These are phyloP conservation scores for Avena eriantha DNA, from an alignment of 176 grass and related monocot species.

Conservation along the genomic window DNA sequence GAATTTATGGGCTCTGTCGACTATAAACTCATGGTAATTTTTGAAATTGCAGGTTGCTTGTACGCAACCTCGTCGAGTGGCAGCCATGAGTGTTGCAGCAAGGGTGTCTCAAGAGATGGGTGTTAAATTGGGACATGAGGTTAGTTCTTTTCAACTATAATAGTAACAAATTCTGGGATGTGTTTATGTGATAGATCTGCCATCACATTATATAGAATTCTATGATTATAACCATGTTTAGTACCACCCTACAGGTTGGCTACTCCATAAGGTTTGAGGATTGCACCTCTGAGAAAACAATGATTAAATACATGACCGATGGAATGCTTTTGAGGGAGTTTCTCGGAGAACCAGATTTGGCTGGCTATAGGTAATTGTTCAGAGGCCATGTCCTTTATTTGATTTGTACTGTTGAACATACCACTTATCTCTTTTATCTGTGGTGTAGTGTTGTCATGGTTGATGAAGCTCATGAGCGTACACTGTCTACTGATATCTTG, in stretches of 20 bases:
- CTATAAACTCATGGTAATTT: slow-evolving; percentile 18
- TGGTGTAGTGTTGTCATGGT: slow-evolving; percentile 85
- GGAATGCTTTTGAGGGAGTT: slow-evolving; percentile 96
- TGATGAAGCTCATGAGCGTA: slow-evolving; percentile 96
- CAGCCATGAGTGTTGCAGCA: slow-evolving; percentile 95
- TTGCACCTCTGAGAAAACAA: slow-evolving; percentile 95
- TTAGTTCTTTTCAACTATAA: slow-evolving; percentile 38
- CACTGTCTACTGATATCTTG: slow-evolving; percentile 94
- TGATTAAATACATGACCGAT: slow-evolving; percentile 99
- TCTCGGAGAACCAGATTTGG: slow-evolving; percentile 94
- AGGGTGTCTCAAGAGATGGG: slow-evolving; percentile 96
- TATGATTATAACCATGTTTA: slow-evolving; percentile 34
- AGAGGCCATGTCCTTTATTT: neutral
- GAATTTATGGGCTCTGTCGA: neutral
- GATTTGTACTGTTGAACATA: slow-evolving; percentile 9
- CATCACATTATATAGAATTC: slow-evolving; percentile 20
- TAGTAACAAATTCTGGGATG: slow-evolving; percentile 11
- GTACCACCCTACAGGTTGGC: slow-evolving; percentile 68
- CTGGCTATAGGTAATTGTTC: slow-evolving; percentile 75
- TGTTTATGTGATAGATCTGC: slow-evolving; percentile 17
- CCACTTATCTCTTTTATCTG: slow-evolving; percentile 42
- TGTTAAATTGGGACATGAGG: slow-evolving; percentile 96
- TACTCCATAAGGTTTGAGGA: slow-evolving; percentile 99
- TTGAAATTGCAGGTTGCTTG: slow-evolving; percentile 78
- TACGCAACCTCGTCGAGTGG: slow-evolving; percentile 91